Conservation (phyloP, 2,329 filamentous ascomycete species). For the Colletotrichum karsti region DNA sequence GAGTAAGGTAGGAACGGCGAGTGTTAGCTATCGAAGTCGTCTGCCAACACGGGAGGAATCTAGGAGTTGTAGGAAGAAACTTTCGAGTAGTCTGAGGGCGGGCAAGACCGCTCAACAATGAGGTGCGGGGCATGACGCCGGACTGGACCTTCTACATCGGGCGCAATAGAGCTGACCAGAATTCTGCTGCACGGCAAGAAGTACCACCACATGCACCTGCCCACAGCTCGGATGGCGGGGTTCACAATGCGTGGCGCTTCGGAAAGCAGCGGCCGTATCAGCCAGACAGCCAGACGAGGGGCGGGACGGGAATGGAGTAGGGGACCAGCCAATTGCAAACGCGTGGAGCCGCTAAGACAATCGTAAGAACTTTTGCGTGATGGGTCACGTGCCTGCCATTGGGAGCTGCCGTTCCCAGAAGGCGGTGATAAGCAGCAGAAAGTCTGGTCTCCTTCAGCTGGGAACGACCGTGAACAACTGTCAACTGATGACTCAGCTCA, state of each 20-base stretch:
- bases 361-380: constrained; percentile 15
- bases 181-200: constrained; percentile 15
- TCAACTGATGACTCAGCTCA: constrained; percentile 3
- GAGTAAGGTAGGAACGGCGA: constrained; percentile 58
- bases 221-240: constrained; percentile 27
- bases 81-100: constrained; percentile 23
- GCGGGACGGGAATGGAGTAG: neutral
- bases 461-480: too few relatives aligned
- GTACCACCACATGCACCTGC: constrained; percentile 22
- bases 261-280: constrained; percentile 28
- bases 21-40: constrained; percentile 10
- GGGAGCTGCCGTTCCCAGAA: too few relatives aligned
- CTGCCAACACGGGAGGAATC: constrained; percentile 23
- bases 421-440: too few relatives aligned
- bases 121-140: constrained; percentile 56
- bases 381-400: constrained; percentile 1
- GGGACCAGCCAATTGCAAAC: constrained; percentile 6
- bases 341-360: constrained; percentile 20
- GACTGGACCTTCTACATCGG: constrained; percentile 30
- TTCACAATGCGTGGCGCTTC: constrained; percentile 21
- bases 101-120: constrained; percentile 36
- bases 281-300: too few relatives aligned
- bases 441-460: too few relatives aligned
- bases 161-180: constrained; percentile 29
- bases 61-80: constrained; percentile 22